Evolutionary conservation across 805 yeast species (phyloP), one percentile per base, ranked within the genome.

Genomic region (Saturnispora sekii): DNA sequence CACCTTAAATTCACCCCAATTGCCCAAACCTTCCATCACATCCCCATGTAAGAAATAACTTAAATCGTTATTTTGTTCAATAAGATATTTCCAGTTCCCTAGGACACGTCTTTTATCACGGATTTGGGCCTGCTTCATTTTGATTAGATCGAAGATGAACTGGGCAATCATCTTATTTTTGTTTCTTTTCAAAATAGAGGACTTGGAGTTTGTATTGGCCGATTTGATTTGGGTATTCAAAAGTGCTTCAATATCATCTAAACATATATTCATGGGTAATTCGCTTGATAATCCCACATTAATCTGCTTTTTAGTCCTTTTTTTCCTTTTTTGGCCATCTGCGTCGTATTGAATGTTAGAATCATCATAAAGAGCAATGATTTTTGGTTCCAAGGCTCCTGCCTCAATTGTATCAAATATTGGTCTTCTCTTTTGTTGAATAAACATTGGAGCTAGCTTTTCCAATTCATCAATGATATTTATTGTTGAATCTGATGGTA

Each of bases 31-130:
- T 26, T 6, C 14, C 31, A 46, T 39, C 5, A 14, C 32, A 21
- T 50, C 53, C 10, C 38, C 42, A 34, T 48, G 48, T 26, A 48
- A 31, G 29, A 48, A 43, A 45, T 44, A 44, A 34, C 49, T 50
- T 17, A 48, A 34, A 41, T 50, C 51, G 41, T 43, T 38, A 12
- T 40, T 14, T 32, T 44, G 35, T 28, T 46, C 38, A 2, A 48
- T 45, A 38, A 55, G 49, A 42, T 53, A 50, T 26, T 48, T 51
- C 45, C 61, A 46, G 39, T 60, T 60, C 8, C 66, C 66, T 15
- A 43, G 32, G 8, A 35, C 40, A 8, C 48, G 31, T 40, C 66
- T 53, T 45, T 46, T 44, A 2, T 29, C 33, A 34, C 54, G 50
- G 7, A 49, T 44, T 41, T 54, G 50, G 11, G 46, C 51, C 32